Base-by-base conservation (phyloP, 257 asterid species). In the Sherardia arvensis region DNA sequence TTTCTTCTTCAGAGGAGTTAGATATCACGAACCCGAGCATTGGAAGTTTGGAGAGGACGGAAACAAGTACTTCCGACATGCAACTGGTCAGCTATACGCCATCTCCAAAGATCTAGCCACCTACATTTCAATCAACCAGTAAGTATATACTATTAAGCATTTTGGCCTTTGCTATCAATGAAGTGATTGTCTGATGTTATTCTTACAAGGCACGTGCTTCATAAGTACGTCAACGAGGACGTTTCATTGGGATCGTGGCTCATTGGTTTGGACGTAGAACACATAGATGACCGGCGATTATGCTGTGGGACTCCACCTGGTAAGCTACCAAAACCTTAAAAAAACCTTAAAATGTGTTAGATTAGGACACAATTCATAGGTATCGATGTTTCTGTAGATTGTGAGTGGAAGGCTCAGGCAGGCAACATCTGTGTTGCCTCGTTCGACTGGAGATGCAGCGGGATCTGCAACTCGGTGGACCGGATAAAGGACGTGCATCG, bases 351-450 rank as follows among this genome's bases (percentile, higher is more conserved):
- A 5, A 27, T 29, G 0, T 22, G 45, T 30, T 61, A 25, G 29
- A 22, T 3, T 43, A 43, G 51, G 51, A 43, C 51, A 15, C 51
- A 62, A 62, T 15, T 38, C 47, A 38, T 17, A 38, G 18, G 48
- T 7, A 26, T 12, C 51, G 23, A 40, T 59, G 17, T 53, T 61
- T 67, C 10, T 22, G 53, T 82, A 87, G 99, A 92, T 77, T 92
- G 99, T 22, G 97, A 92, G 78, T 92, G 99, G 99, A 92, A 92
- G 77, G 99, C 97, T 30, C 99, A 92, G 71, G 99, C 97, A 21
- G 97, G 97, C 77, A 92, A 92, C 76, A 61, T 82, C 43, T 92
- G 99, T 59, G 95, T 89, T 57, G 97, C 97, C 59, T 89, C 97
- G 6, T 89, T 92, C n/a, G 97, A 89, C 70, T 92, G 99, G 99